These are phyloP conservation scores for Forsythia viridissima DNA, from an alignment of 257 asterid species.

Conservation along the genomic window DNA sequence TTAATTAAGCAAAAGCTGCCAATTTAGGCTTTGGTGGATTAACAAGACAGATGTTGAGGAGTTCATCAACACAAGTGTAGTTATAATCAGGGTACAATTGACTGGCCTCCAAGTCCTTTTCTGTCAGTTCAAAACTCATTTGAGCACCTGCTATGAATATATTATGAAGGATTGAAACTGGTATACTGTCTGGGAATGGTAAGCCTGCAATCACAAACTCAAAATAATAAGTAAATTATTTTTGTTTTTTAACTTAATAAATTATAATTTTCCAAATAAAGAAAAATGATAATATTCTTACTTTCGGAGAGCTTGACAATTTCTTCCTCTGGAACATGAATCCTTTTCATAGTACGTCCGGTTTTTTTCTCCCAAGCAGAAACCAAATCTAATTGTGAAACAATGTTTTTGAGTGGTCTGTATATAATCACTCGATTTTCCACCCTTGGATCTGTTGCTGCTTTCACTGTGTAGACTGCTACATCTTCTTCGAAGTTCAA, in stretches of 20 bases:
- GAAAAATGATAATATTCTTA: slow-evolving; percentile 1
- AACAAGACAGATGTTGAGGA: slow-evolving; percentile 38
- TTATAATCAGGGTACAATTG: slow-evolving; percentile 41
- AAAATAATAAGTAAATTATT: background rate
- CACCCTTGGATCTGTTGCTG: slow-evolving; percentile 35
- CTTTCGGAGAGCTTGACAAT: slow-evolving; percentile 30
- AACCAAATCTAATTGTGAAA: slow-evolving; percentile 32
- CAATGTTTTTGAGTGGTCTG: slow-evolving; percentile 35
- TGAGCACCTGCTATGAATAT: slow-evolving; percentile 39
- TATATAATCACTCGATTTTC: slow-evolving; percentile 33
- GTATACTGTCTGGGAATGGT: slow-evolving; percentile 35
- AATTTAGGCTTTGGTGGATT: slow-evolving; percentile 39
- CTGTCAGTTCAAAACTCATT: slow-evolving; percentile 34
- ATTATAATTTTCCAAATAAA: background rate
- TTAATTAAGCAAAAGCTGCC: slow-evolving; percentile 33
- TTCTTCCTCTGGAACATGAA: slow-evolving; percentile 30
- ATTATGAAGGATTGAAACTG: slow-evolving; percentile 40
- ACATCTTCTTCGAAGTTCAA: slow-evolving; percentile 41
- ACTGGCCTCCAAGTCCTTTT: slow-evolving; percentile 40
- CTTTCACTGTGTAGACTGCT: slow-evolving; percentile 36
- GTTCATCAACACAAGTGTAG: slow-evolving; percentile 36
- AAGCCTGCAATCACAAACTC: slow-evolving; percentile 20
- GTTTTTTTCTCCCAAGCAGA: slow-evolving; percentile 37
- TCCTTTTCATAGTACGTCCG: slow-evolving; percentile 28
- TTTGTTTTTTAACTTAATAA: background rate